phyloP scores from a whole-genome alignment of 2,329 filamentous ascomycete genomes.

The Penicillium sp. region DNA sequence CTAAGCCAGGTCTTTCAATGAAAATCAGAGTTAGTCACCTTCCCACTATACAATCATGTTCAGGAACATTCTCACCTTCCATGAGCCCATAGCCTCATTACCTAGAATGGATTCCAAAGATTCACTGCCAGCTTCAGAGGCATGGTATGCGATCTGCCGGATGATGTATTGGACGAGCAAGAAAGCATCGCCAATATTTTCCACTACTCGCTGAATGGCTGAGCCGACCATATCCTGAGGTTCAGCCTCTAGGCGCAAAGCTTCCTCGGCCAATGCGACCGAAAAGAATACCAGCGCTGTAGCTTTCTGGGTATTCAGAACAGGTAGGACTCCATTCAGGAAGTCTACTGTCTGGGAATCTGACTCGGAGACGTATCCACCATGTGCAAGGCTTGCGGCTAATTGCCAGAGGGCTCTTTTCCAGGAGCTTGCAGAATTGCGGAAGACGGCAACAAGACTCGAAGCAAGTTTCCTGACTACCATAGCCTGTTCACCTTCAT shows the following conservation, averaged over 20 bases:
- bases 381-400: conserved; percentile 40
- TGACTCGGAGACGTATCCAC: conserved; percentile 38
- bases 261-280: conserved; percentile 43
- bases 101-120: conserved; percentile 25
- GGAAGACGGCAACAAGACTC: conserved; percentile 46
- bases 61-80: conserved; percentile 31
- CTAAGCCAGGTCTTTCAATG: conserved; percentile 35
- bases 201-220: conserved; percentile 16
- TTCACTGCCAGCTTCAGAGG: conserved; percentile 15
- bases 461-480: conserved; percentile 50
- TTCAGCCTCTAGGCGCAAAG: conserved; percentile 22
- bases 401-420: conserved; percentile 37
- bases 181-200: conserved; percentile 41
- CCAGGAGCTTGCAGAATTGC: conserved; percentile 42
- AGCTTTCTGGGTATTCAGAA: conserved; percentile 36
- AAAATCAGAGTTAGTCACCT: background rate
- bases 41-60: background rate
- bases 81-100: conserved; percentile 37
- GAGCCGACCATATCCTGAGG: conserved; percentile 14
- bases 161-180: conserved; percentile 38
- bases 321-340: conserved; percentile 34
- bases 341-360: conserved; percentile 33
- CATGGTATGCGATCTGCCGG: conserved; percentile 31
- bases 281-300: conserved; percentile 41
- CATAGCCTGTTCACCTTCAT: conserved; percentile 38